Evolutionary conservation across 345 rosid species (phyloP).

Genomic region (Brassica carinata): DNA sequence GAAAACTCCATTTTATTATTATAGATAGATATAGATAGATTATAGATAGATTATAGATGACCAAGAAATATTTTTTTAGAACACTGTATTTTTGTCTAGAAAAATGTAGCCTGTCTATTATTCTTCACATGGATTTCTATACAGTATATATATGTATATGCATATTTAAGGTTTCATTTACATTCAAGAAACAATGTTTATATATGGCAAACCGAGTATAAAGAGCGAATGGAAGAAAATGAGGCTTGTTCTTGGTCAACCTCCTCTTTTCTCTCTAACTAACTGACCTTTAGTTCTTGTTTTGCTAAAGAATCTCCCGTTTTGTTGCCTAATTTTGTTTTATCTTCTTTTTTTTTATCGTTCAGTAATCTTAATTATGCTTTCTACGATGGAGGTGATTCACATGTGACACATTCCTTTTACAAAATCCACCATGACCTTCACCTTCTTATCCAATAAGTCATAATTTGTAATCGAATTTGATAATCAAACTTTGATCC

Average conservation of each 20-base stretch:
- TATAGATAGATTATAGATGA: too few species aligned
- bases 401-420: constrained; percentile 32
- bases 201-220: constrained; percentile 30
- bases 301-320: constrained; percentile 25
- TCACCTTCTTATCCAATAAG: constrained; percentile 5
- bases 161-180: constrained; percentile 5
- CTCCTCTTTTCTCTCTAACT: constrained; percentile 49
- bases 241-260: constrained; percentile 56
- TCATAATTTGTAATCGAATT: background rate
- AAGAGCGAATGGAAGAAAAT: constrained; percentile 46
- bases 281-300: constrained; percentile 20
- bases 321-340: constrained; percentile 8
- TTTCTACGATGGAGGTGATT: constrained; percentile 14
- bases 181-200: constrained; percentile 6
- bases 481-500: background rate
- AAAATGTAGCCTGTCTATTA: too few species aligned
- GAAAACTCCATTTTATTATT: too few species aligned
- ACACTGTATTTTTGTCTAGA: too few species aligned
- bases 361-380: constrained; percentile 37
- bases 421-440: constrained; percentile 22
- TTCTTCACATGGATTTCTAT: too few species aligned
- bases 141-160: background rate
- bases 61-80: too few species aligned
- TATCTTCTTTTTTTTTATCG: background rate
- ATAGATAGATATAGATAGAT: too few species aligned